phyloP scores from a whole-genome alignment of 2,329 filamentous ascomycete genomes.

The Botryotinia globosa region DNA sequence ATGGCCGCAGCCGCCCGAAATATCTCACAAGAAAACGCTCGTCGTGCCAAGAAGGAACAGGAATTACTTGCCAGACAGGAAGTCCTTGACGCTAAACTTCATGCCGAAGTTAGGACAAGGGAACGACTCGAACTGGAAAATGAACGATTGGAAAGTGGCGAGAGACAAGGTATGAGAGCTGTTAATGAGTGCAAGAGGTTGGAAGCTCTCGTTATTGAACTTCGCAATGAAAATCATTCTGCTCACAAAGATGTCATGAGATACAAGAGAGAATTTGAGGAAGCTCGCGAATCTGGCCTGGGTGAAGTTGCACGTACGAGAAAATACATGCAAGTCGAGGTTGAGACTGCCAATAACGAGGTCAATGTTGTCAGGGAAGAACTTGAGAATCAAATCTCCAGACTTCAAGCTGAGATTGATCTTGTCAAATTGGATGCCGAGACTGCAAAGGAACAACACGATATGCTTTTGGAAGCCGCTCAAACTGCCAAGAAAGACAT shows the following conservation, averaged over 20 bases:
- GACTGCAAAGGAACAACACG: slow-evolving; percentile 74
- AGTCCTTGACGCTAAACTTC: slow-evolving; percentile 72
- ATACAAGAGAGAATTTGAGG: slow-evolving; percentile 78
- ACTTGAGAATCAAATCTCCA: slow-evolving; percentile 74
- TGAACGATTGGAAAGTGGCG: slow-evolving; percentile 61
- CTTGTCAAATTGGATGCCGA: slow-evolving; percentile 76
- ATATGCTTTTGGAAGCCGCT: slow-evolving; percentile 81
- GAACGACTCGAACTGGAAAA: slow-evolving; percentile 66
- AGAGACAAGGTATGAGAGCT: slow-evolving; percentile 63
- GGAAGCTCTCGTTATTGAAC: slow-evolving; percentile 52
- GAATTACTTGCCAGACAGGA: slow-evolving; percentile 76
- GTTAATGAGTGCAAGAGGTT: slow-evolving; percentile 61
- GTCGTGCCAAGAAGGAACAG: slow-evolving; percentile 75
- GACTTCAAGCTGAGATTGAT: slow-evolving; percentile 72
- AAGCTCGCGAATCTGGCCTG: slow-evolving; percentile 75
- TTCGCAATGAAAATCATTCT: slow-evolving; percentile 62
- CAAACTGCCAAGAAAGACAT: slow-evolving; percentile 63
- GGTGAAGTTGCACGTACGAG: slow-evolving; percentile 79
- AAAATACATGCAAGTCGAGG: slow-evolving; percentile 73
- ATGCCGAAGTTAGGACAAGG: slow-evolving; percentile 68
- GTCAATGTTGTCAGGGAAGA: slow-evolving; percentile 80
- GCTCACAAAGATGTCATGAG: slow-evolving; percentile 47
- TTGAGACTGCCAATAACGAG: slow-evolving; percentile 81
- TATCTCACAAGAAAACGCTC: slow-evolving; percentile 77
- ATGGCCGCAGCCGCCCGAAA: slow-evolving; percentile 77